Percentiles rank a stretch among this genome's conserved stretches.
Conservation (phyloP, 805 yeast genomes). For the Zygoascus biomembranicola region DNA sequence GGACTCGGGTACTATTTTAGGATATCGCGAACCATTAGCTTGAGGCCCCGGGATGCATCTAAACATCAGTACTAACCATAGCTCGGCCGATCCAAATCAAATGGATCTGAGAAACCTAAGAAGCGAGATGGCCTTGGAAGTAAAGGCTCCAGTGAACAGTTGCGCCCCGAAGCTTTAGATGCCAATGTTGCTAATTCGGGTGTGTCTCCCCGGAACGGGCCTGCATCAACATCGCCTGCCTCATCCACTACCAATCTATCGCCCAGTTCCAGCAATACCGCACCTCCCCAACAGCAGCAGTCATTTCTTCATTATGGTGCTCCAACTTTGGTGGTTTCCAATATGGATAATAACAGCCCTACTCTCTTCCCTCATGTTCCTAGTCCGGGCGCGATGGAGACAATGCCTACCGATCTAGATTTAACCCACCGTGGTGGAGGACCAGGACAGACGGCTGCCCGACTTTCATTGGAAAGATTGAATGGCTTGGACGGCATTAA, state of each 20-base stretch:
- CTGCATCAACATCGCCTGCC: neutral
- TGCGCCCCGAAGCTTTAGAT: conserved; percentile 12
- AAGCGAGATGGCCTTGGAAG: conserved; percentile 6
- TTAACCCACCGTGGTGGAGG: conserved; percentile 6
- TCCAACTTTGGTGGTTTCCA: conserved; percentile 12
- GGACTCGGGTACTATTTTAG: neutral
- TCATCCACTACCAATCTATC: neutral
- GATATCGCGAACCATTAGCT: too few relatives aligned
- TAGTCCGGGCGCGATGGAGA: conserved; percentile 30
- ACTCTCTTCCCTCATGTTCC: conserved; percentile 17
- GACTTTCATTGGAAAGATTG: conserved; percentile 49
- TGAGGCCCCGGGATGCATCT: too few relatives aligned
- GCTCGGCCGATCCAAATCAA: conserved; percentile 16
- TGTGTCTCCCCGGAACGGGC: conserved; percentile 2
- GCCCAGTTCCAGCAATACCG: neutral
- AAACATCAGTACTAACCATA: neutral
- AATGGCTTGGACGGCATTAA: conserved; percentile 77
- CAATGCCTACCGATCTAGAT: conserved; percentile 29
- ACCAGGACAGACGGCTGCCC: conserved; percentile 18
- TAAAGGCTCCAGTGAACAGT: conserved; percentile 4
- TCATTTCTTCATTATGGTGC: conserved; percentile 3
- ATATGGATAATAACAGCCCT: neutral
- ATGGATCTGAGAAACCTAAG: conserved; percentile 8
- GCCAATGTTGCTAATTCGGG: conserved; percentile 8
- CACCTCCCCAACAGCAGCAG: neutral